Evolutionary conservation across 805 yeast species (phyloP).

Genomic region (Wickerhamomyces ciferrii): DNA sequence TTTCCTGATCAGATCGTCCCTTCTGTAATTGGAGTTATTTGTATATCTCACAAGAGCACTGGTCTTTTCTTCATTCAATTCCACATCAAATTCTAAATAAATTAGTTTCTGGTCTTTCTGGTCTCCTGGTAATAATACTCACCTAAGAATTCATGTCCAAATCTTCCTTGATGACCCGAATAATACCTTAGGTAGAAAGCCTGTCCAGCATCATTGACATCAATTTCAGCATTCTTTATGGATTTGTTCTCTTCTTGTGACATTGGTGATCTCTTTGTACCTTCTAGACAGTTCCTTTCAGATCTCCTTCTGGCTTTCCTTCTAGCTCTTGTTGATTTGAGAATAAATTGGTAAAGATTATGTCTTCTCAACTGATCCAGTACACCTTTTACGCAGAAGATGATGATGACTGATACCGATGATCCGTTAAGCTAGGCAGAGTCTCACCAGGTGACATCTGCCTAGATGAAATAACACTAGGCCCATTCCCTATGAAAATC

Average conservation of each 20-base stretch:
- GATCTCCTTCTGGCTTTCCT: background rate
- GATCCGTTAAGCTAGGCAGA: too few relatives aligned
- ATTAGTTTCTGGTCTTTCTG: too few relatives aligned
- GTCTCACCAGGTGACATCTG: too few relatives aligned
- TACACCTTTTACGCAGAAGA: too few relatives aligned
- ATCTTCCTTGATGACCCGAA: constrained; percentile 37
- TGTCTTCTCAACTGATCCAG: too few relatives aligned
- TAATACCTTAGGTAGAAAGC: constrained; percentile 37
- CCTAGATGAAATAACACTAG: too few relatives aligned
- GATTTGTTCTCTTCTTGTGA: background rate
- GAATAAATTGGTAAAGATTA: too few relatives aligned
- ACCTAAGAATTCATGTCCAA: constrained; percentile 42
- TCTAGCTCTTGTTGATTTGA: background rate
- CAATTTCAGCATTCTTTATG: constrained; percentile 1
- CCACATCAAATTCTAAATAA: constrained; percentile 28
- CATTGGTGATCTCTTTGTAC: background rate
- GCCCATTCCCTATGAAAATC: too few relatives aligned
- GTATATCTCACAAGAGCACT: constrained; percentile 32
- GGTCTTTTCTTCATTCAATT: constrained; percentile 21
- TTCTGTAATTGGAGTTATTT: constrained; percentile 40
- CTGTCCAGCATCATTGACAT: constrained; percentile 8
- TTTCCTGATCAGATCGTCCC: constrained; percentile 35
- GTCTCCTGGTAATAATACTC: background rate
- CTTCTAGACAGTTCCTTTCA: too few relatives aligned
- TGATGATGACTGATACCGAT: too few relatives aligned